Conservation (phyloP, 345 rosid species). For the Abelmoschus esculentus region DNA sequence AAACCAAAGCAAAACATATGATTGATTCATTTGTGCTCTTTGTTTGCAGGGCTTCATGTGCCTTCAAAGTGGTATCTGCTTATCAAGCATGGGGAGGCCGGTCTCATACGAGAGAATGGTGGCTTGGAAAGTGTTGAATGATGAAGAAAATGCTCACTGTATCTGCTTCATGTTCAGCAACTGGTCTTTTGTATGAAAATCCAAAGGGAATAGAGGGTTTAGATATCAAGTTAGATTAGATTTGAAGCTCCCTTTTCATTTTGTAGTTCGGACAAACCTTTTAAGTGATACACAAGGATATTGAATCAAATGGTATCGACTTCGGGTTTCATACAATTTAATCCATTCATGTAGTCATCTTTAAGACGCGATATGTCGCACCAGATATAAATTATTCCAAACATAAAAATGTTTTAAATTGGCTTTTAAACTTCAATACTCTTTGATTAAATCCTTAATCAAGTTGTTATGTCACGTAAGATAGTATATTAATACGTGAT, state of each 20-base stretch:
- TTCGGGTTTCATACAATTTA: no score
- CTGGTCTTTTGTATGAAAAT: conserved; percentile 77
- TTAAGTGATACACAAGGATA: neutral
- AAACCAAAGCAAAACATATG: neutral
- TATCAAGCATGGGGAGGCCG: conserved; percentile 97
- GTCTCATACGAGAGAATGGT: conserved; percentile 78
- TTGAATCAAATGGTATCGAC: no score
- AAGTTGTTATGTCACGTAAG: no score
- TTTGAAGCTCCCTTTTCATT: conserved; percentile 4
- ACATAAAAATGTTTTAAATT: no score
- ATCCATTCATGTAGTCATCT: no score
- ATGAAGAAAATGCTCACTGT: conserved; percentile 83
- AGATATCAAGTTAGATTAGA: conserved; percentile 14
- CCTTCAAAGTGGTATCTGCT: conserved; percentile 80
- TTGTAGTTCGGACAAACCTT: conserved; percentile 14
- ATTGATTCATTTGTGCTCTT: neutral
- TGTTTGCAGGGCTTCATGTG: conserved; percentile 69
- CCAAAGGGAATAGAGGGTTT: conserved; percentile 1
- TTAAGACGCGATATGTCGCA: no score
- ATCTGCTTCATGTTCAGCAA: conserved; percentile 88
- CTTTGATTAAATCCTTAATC: no score
- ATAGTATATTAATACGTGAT: no score
- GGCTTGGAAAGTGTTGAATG: conserved; percentile 92
- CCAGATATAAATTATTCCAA: no score
- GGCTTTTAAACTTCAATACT: no score